Base-by-base conservation (phyloP, 805 yeast genomes). In the Candida wancherniae region DNA sequence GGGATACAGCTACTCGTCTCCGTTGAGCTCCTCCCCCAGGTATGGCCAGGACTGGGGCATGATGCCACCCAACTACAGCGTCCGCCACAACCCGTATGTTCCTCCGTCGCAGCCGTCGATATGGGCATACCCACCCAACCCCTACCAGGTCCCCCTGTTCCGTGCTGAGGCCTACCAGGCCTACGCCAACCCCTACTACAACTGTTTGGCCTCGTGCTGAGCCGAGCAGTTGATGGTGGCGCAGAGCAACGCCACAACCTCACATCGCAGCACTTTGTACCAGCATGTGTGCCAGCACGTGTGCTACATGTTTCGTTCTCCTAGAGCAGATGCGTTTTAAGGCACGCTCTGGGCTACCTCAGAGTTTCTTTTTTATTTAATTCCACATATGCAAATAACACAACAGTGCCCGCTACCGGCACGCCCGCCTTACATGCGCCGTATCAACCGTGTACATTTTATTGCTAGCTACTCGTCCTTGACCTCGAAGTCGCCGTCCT, bases 401-500 rank as follows among this genome's bases (percentile, higher is more conserved):
- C n/a, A n/a, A n/a, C n/a, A n/a, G n/a, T n/a, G n/a, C n/a, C n/a
- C n/a, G n/a, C n/a, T n/a, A n/a, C n/a, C n/a, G n/a, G n/a, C n/a
- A n/a, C n/a, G n/a, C n/a, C n/a, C n/a, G n/a, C n/a, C n/a, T n/a
- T n/a, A n/a, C n/a, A n/a, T n/a, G n/a, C n/a, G n/a, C n/a, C n/a
- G n/a, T n/a, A n/a, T n/a, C n/a, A n/a, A n/a, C n/a, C n/a, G n/a
- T n/a, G n/a, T n/a, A n/a, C n/a, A n/a, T n/a, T n/a, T n/a, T n/a
- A n/a, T n/a, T n/a, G n/a, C n/a, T n/a, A 21, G n/a, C n/a, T 33
- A 36, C 10, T 42, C 47, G 12, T 40, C 45, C 29, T 50, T 53
- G 29, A 68, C 76, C 25, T 73, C 68, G 38, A 74, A 74, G 39
- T 77, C 75, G 19, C 62, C 73, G 3, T 68, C 75, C 16, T 63